Evolutionary conservation across 2,329 filamentous ascomycete genomes (phyloP), one percentile per base, ranked within the genome.

Genomic region (Cucurbitaria berberidis): DNA sequence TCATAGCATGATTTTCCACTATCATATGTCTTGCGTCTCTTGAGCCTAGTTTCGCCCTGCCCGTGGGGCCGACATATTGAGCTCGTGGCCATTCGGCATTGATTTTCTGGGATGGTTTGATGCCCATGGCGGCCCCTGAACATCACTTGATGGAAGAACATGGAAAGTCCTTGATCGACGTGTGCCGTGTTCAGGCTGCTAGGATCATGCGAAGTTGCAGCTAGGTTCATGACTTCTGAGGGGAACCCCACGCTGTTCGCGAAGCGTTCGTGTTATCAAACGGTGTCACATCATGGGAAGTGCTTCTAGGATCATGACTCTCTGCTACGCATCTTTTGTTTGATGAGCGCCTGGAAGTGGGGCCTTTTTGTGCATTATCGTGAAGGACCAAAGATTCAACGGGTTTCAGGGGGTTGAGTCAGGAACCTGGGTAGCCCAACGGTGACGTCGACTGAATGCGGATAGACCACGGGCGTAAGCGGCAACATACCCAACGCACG

Each of bases 361-460:
- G 59, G 30, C 45, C 26, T n/a, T 45, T 48, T 36, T 21, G 49
- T 42, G 54, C 52, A 42, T 16, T 13, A 43, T 36, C 19, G 30
- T 32, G 39, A 48, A 56, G 55, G 45, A 64, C 62, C 57, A 57
- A 44, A 50, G 53, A 46, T 58, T 55, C 60, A 66, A 66, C 62
- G 60, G 52, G 48, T 38, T 62, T 45, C 35, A 51, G 55, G 53
- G 53, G 51, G 27, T 48, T 53, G 60, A 66, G 58, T 64, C 62
- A 59, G 41, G 29, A 39, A 41, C 29, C 46, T 27, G 41, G 34
- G 11, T 30, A 22, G 21, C 43, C 32, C 34, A 47, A 46, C 44
- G 21, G 34, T 42, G 35, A 47, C 41, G 45, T 57, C 29, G n/a
- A 32, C 32, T 43, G 47, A 32, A 52, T 48, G 53, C 46, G 42